Percentiles rank a stretch among this genome's conserved stretches.
Conservation (phyloP, 441 rosid species). For the Gossypium trilobum region DNA sequence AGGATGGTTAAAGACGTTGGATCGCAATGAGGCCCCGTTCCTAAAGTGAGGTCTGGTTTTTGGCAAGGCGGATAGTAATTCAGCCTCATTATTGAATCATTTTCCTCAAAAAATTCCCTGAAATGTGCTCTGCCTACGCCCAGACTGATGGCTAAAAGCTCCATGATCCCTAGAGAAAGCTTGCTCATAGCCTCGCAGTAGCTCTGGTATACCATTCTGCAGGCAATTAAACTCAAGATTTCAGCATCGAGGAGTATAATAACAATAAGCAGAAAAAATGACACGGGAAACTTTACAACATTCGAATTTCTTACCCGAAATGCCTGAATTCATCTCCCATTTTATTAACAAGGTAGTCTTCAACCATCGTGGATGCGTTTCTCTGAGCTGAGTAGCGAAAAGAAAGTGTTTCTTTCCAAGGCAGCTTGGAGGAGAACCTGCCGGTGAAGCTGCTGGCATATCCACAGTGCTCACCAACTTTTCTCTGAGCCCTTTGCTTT, state of each 20-base stretch:
- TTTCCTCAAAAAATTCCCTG: slow-evolving; percentile 60
- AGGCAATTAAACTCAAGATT: slow-evolving; percentile 1
- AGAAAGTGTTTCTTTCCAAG: slow-evolving; percentile 96
- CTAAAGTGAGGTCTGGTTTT: slow-evolving; percentile 84
- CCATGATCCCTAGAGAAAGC: slow-evolving; percentile 82
- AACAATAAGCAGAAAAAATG: not conserved
- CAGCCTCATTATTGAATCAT: slow-evolving; percentile 91
- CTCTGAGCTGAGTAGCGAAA: slow-evolving; percentile 48
- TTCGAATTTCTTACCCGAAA: slow-evolving; percentile 49
- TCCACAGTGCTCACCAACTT: slow-evolving; percentile 72
- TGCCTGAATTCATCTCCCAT: slow-evolving; percentile 63
- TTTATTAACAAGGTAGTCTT: slow-evolving; percentile 44
- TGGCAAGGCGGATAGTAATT: slow-evolving; percentile 93
- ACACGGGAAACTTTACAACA: not conserved
- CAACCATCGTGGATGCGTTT: slow-evolving; percentile 30
- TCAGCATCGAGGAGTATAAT: not conserved
- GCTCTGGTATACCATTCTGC: slow-evolving; percentile 65
- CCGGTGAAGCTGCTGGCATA: slow-evolving; percentile 95
- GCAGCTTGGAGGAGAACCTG: slow-evolving; percentile 83
- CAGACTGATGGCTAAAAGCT: slow-evolving; percentile 67
- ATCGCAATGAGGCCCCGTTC: slow-evolving; percentile 98
- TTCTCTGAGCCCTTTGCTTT: slow-evolving; percentile 66
- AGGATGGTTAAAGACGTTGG: slow-evolving; percentile 96
- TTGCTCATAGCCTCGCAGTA: slow-evolving; percentile 77
- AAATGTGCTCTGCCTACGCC: slow-evolving; percentile 50